Conservation (phyloP, 768 basidiomycete genomes). For the Boletus edulis region DNA sequence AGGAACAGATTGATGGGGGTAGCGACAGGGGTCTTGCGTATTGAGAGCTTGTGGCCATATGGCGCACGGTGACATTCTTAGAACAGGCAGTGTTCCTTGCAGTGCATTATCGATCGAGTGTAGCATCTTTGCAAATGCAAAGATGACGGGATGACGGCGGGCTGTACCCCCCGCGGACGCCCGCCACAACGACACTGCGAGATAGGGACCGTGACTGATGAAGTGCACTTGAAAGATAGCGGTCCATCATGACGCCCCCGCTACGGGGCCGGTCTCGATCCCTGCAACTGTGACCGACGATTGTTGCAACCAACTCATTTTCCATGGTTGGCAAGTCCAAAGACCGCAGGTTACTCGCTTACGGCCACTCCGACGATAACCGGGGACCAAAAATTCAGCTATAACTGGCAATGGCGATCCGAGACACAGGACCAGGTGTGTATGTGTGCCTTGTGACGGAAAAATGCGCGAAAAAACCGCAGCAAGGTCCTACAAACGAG, state of each 20-base stretch:
- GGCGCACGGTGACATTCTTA: not conserved
- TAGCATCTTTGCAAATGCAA: constrained; percentile 1
- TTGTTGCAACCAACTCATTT: not conserved
- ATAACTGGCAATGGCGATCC: not conserved
- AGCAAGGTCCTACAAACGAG: not conserved
- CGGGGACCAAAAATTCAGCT: not conserved
- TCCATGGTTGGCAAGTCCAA: no score
- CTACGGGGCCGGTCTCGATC: not conserved
- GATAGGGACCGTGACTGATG: not conserved
- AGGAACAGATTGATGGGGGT: not conserved
- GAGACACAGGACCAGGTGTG: not conserved
- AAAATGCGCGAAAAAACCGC: not conserved
- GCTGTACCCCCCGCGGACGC: constrained; percentile 1
- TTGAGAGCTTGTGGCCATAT: not conserved
- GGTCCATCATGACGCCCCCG: no score
- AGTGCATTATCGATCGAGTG: not conserved
- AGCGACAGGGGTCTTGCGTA: not conserved
- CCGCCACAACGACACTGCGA: not conserved
- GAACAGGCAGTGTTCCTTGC: constrained; percentile 15
- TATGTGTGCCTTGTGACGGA: constrained; percentile 1
- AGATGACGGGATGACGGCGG: constrained; percentile 7
- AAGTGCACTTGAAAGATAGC: not conserved
- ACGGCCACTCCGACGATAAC: not conserved
- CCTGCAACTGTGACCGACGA: not conserved
- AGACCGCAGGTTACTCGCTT: not conserved